Conservation (phyloP, 2,329 filamentous ascomycete genomes). For the Aurifilum marmelostoma region DNA sequence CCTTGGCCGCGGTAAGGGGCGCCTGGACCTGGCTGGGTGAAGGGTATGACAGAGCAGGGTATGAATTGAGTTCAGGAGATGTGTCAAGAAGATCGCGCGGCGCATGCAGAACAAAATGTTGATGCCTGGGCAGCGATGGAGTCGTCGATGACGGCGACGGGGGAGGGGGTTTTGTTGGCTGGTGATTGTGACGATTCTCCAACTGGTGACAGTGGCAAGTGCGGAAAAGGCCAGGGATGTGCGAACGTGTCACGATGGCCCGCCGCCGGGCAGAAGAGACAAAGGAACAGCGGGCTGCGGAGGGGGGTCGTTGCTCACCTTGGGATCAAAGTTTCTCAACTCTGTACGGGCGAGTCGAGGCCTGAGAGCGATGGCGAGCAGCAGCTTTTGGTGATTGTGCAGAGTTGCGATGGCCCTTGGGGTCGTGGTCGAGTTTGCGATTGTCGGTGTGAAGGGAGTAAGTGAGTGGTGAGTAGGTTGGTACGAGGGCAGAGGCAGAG, state of each 20-base stretch:
- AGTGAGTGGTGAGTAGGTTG: constrained; percentile 17
- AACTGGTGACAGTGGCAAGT: constrained; percentile 4
- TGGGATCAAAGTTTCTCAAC: constrained; percentile 23
- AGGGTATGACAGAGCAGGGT: neutral
- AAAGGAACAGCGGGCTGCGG: constrained; percentile 10
- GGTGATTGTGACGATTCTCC: neutral
- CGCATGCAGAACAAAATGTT: neutral
- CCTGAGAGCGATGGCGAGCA: constrained; percentile 20
- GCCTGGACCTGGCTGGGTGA: constrained; percentile 12
- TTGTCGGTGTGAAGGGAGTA: constrained; percentile 31
- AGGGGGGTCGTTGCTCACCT: constrained; percentile 23
- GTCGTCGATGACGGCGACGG: constrained; percentile 18
- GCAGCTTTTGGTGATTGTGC: constrained; percentile 17
- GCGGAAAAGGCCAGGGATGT: neutral
- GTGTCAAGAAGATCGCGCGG: constrained; percentile 20
- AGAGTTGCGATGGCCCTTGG: constrained; percentile 19
- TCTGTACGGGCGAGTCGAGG: constrained; percentile 21
- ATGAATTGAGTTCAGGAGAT: constrained; percentile 5
- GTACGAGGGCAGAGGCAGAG: constrained; percentile 22
- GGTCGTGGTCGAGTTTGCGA: constrained; percentile 24
- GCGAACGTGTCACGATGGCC: constrained; percentile 21
- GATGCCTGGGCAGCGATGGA: constrained; percentile 18
- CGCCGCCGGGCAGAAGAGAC: neutral
- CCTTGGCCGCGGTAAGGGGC: constrained; percentile 26
- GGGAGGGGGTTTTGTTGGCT: neutral